Percentiles rank a stretch among this genome's conserved stretches.
Evolutionary conservation across 148 eudicot species (phyloP).

Genomic region (Rhododendron molle): DNA sequence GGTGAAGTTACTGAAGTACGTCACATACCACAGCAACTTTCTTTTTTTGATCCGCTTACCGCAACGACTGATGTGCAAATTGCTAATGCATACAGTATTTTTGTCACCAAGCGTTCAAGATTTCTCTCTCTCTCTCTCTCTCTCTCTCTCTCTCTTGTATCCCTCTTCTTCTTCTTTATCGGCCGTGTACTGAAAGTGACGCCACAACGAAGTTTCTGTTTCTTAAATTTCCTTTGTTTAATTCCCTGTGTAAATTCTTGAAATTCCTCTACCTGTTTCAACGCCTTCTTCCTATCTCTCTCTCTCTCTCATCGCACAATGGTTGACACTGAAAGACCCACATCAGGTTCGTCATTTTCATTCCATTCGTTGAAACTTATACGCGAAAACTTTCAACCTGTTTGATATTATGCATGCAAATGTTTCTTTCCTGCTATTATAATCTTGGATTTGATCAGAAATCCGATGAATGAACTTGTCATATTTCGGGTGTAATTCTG

Average conservation of each 20-base stretch:
- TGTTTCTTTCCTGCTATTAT: background rate
- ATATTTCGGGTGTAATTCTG: background rate
- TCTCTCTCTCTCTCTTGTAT: background rate
- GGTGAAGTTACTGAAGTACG: background rate
- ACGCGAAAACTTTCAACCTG: background rate
- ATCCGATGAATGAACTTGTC: background rate
- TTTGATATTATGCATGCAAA: no score
- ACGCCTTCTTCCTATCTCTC: background rate
- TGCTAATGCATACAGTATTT: background rate
- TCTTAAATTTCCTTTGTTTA: background rate
- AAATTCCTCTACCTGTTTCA: background rate
- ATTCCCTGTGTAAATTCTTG: background rate
- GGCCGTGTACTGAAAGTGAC: background rate
- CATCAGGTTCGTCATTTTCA: slow-evolving; percentile 36
- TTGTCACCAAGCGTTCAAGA: background rate
- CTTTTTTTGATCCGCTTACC: no score
- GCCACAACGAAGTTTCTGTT: background rate
- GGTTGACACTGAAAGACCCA: slow-evolving; percentile 31
- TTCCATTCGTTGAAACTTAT: background rate
- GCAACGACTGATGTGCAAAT: no score
- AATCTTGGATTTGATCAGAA: background rate
- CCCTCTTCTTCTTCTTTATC: no score
- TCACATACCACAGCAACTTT: no score
- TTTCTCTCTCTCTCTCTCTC: background rate
- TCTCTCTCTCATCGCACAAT: slow-evolving; percentile 15